Conservation (phyloP, 1,284 basidiomycete species). For the Ganoderma multipileum region DNA sequence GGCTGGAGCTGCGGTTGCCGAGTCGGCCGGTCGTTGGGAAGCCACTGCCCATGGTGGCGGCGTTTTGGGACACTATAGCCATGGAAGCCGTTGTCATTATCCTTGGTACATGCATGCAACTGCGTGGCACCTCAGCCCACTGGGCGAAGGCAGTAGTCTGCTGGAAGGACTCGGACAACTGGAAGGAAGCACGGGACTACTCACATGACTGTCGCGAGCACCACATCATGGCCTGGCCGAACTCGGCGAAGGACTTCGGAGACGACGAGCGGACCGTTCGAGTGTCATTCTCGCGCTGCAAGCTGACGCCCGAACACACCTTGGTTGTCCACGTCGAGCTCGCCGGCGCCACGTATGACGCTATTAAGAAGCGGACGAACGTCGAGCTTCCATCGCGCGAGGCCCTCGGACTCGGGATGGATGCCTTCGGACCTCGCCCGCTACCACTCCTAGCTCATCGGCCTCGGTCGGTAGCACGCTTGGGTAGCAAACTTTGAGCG, state of each 20-base stretch:
- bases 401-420: no score
- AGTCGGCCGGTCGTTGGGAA: neutral
- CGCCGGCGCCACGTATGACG: no score
- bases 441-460: no score
- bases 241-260: slow-evolving; percentile 4
- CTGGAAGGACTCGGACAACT: neutral
- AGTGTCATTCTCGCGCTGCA: no score
- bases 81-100: neutral
- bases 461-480: no score
- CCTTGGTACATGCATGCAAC: neutral
- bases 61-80: neutral
- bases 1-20: neutral
- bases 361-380: no score
- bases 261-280: neutral
- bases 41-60: neutral
- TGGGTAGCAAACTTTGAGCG: no score
- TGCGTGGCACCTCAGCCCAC: neutral
- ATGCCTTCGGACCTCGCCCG: no score
- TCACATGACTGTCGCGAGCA: slow-evolving; percentile 1
- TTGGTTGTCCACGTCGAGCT: no score
- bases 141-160: neutral
- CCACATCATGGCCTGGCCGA: slow-evolving; percentile 5
- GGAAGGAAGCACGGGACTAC: neutral
- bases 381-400: no score
- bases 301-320: no score